Percentiles rank a stretch among this genome's conserved stretches.
Evolutionary conservation across 495 filamentous ascomycete genomes (phyloP).

Genomic region (Penicillium angulare): DNA sequence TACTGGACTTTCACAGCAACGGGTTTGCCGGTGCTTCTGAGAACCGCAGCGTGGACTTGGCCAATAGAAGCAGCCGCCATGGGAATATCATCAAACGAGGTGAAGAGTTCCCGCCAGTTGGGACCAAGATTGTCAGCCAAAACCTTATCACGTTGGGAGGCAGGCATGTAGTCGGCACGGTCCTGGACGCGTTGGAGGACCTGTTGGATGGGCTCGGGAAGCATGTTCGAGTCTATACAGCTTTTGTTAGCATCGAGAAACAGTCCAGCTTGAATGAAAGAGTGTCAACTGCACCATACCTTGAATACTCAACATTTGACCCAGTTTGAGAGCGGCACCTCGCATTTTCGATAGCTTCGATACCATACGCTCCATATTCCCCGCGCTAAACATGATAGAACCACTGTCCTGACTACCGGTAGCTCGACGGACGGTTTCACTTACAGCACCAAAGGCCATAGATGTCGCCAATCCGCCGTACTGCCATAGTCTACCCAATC

Average conservation of each 20-base stretch:
- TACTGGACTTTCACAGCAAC: conserved; percentile 98
- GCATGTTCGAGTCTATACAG: conserved; percentile 79
- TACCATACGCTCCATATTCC: conserved; percentile 89
- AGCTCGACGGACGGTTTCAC: conserved; percentile 74
- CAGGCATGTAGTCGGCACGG: conserved; percentile 96
- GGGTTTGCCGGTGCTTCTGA: conserved; percentile 68
- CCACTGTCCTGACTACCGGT: conserved; percentile 59
- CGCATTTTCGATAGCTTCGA: conserved; percentile 92
- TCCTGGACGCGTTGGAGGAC: conserved; percentile 95
- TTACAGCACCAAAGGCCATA: conserved; percentile 92
- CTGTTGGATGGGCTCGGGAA: conserved; percentile 78
- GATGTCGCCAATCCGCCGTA: conserved; percentile 90
- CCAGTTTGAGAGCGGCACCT: conserved; percentile 95
- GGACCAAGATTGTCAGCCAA: conserved; percentile 73
- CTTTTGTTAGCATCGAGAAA: conserved; percentile 6
- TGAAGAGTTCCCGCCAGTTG: conserved; percentile 83
- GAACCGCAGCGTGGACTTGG: conserved; percentile 84
- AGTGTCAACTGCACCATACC: conserved; percentile 39
- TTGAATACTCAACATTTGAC: conserved; percentile 97
- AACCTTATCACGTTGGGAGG: conserved; percentile 84
- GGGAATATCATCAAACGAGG: conserved; percentile 82
- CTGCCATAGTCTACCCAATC: conserved; percentile 86
- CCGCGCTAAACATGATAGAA: conserved; percentile 82
- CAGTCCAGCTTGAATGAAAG: not conserved
- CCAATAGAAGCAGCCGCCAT: conserved; percentile 98